Base-by-base conservation (phyloP, 2,329 filamentous ascomycete genomes). In the Fusarium graminum region DNA sequence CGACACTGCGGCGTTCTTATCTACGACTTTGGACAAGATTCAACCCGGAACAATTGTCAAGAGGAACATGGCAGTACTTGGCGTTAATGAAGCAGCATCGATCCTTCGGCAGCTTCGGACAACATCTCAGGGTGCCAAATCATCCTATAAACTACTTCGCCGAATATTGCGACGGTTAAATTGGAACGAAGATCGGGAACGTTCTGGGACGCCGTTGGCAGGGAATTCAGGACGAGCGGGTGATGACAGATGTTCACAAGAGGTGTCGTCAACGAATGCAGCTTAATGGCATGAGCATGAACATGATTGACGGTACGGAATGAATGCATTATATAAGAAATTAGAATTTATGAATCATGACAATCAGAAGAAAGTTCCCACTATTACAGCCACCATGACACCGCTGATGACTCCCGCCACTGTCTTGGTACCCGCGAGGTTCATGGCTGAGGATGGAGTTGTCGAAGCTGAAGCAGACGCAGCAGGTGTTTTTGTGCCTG, bases 1-100 rank as follows among this genome's bases (percentile, higher is more conserved):
- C 2, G 59, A 62, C 6, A 62, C 57, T 0, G 59, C 57, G 1
- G 57, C 57, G 39, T 62, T 62, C 11, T 26, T 62, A 4, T 28
- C 38, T 3, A 61, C 49, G 6, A 29, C 57, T 1, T 14, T 62
- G 0, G 19, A 40, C 0, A 49, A 25, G 16, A 32, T 26, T 2
- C 38, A 30, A 2, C 6, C n/a, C 4, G 13, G 10, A 4, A 10
- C 13, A 3, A 34, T 60, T 10, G 13, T 22, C 4, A 14, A 13
- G 2, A 34, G 10, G 7, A 4, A 3, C 0, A 13, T 26, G 14
- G 49, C 13, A 2, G 26, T 22, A 14, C 22, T 14, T 2, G 59
- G 42, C 2, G 43, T 62, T 1, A n/a, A 47, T 3, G 9, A 39
- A 2, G 49, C 57, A 4, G 7, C 26, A 0, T 4, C 6, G 3